Evolutionary conservation across 305 asterid species (phyloP).

Genomic region (Solanum hybrid): DNA sequence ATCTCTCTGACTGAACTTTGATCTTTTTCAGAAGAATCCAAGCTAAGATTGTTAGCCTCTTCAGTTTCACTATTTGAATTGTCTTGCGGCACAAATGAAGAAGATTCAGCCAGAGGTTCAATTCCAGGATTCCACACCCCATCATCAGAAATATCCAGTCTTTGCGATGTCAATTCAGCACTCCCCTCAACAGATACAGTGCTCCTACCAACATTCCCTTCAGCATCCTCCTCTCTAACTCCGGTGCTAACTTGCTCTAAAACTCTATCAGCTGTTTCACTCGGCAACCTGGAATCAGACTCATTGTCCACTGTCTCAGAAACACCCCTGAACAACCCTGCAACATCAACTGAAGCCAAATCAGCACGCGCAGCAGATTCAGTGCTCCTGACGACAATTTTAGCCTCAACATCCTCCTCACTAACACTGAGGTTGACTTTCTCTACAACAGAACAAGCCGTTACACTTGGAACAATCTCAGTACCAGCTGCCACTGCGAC

Average conservation of each 20-base stretch:
- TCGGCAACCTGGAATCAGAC: slow-evolving; percentile 5
- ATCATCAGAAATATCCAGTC: slow-evolving; percentile 18
- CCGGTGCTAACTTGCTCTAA: slow-evolving; percentile 11
- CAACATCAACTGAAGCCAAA: slow-evolving; percentile 5
- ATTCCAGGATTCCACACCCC: slow-evolving; percentile 35
- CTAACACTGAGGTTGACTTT: slow-evolving; percentile 8
- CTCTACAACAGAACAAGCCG: slow-evolving; percentile 12
- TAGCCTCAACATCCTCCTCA: slow-evolving; percentile 10
- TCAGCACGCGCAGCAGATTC: not conserved
- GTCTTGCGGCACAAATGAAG: not conserved
- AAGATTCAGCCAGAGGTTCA: slow-evolving; percentile 12
- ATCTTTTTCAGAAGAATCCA: slow-evolving; percentile 6
- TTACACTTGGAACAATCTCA: slow-evolving; percentile 16
- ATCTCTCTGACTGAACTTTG: slow-evolving; percentile 6
- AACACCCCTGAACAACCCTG: slow-evolving; percentile 13
- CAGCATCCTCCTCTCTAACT: slow-evolving; percentile 11
- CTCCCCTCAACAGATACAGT: not conserved
- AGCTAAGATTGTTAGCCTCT: not conserved
- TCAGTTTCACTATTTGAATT: not conserved
- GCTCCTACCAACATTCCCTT: not conserved
- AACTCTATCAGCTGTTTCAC: slow-evolving; percentile 15
- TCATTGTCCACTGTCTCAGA: slow-evolving; percentile 20
- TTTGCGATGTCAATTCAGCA: slow-evolving; percentile 13
- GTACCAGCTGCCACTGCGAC: slow-evolving; percentile 18
- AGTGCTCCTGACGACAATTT: not conserved